Conservation (phyloP, 169 alveolate genomes). For the Cyclospora cayetanensis region DNA sequence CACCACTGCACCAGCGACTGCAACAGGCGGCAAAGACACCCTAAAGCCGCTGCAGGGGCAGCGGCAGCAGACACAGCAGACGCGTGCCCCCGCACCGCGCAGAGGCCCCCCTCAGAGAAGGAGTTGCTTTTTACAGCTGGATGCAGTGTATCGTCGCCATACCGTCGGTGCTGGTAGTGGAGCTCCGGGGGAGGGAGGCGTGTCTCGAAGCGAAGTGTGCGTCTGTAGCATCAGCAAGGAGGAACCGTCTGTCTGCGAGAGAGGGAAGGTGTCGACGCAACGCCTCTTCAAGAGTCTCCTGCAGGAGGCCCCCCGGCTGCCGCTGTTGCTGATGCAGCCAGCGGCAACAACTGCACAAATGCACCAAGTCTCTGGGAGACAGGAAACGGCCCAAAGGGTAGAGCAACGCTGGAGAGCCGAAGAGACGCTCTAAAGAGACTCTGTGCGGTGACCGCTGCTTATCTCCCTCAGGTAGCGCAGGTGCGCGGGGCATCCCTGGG, state of each 20-base stretch:
- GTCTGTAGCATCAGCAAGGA: neutral
- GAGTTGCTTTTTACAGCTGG: too few species aligned
- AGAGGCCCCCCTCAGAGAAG: too few species aligned
- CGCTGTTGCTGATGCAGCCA: slow-evolving; percentile 18
- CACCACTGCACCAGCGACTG: neutral
- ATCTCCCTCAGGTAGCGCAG: too few species aligned
- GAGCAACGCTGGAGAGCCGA: neutral
- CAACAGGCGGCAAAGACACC: neutral
- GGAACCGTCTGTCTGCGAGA: neutral
- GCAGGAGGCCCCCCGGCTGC: neutral
- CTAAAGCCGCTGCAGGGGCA: neutral
- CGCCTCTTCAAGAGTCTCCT: neutral
- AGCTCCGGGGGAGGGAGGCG: neutral
- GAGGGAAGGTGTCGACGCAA: neutral
- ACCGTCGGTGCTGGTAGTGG: neutral
- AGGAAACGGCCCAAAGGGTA: neutral
- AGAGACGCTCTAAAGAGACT: too few species aligned
- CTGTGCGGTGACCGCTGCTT: too few species aligned
- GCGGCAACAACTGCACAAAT: slow-evolving; percentile 30
- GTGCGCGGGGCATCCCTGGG: neutral
- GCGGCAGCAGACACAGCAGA: neutral
- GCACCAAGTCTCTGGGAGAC: neutral
- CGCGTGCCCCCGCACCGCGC: too few species aligned
- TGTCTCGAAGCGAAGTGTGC: neutral
- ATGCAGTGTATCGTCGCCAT: neutral